Percentiles rank a stretch among this genome's conserved stretches.
These are phyloP conservation scores for Borovskyia barvae DNA, from an alignment of 208 protist species.

Conservation along the genomic window DNA sequence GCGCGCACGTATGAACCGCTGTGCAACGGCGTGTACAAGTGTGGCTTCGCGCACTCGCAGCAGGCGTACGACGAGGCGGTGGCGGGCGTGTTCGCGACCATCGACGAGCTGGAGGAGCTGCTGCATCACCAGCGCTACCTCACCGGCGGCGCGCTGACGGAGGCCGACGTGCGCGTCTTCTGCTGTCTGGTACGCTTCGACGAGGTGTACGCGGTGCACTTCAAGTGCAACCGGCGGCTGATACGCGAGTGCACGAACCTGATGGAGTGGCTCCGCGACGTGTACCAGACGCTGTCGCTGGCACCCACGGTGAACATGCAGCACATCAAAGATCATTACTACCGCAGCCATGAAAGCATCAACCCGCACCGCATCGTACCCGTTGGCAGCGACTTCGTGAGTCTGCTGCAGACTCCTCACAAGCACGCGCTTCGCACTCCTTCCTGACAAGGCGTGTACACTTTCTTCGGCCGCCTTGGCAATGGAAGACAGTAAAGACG, in stretches of 20 bases:
- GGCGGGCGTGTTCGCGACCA: conserved; percentile 28
- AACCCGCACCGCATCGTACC: conserved; percentile 86
- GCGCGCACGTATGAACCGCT: conserved; percentile 71
- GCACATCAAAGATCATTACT: conserved; percentile 89
- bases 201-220: conserved; percentile 81
- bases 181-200: conserved; percentile 90
- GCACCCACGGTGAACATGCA: conserved; percentile 69
- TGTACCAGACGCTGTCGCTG: conserved; percentile 74
- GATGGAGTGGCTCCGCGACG: conserved; percentile 65
- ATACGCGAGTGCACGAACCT: conserved; percentile 84
- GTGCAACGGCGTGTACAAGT: conserved; percentile 91
- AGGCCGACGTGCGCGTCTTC: conserved; percentile 87
- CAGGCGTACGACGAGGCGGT: conserved; percentile 56
- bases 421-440: conserved; percentile 7
- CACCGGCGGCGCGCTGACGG: conserved; percentile 42
- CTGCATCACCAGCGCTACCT: conserved; percentile 67
- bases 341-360: conserved; percentile 53
- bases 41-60: conserved; percentile 81
- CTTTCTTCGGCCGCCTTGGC: too few species aligned
- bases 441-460: not conserved
- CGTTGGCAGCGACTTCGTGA: conserved; percentile 35
- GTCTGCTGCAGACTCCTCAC: conserved; percentile 28
- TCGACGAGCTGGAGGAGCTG: conserved; percentile 43
- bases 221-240: conserved; percentile 81
- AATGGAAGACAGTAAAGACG: too few species aligned